Evolutionary conservation across 78 protist genomes (phyloP).

Genomic region (Paratrimastix pyriformis): DNA sequence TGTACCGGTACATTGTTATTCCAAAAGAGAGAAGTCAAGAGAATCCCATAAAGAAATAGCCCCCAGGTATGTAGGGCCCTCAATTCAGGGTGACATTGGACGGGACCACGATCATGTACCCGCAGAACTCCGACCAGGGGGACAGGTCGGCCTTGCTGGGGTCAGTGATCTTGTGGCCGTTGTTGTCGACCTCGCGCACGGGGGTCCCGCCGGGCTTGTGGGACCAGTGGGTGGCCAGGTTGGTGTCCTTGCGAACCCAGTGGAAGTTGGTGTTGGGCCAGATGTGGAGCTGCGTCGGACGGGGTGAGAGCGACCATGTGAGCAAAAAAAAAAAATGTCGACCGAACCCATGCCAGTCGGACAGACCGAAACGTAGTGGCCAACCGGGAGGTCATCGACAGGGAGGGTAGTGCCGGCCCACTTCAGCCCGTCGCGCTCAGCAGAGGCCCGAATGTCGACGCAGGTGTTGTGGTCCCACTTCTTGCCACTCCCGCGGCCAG

Average conservation of each 20-base stretch:
- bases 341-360: too few relatives aligned
- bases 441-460: neutral
- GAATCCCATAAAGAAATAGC: too few relatives aligned
- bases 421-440: conserved; percentile 4
- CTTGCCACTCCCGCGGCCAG: conserved; percentile 11
- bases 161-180: neutral
- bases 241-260: conserved; percentile 15
- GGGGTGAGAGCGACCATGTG: neutral
- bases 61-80: too few relatives aligned
- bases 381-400: neutral
- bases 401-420: neutral
- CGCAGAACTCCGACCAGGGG: conserved; percentile 12
- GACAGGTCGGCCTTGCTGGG: conserved; percentile 10
- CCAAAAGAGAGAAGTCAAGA: too few relatives aligned
- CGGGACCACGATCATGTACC: neutral
- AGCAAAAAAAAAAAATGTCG: too few relatives aligned
- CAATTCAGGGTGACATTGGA: neutral
- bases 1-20: too few relatives aligned
- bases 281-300: neutral
- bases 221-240: neutral
- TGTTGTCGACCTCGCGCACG: conserved; percentile 10
- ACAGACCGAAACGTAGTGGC: neutral
- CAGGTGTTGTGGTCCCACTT: neutral
- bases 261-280: conserved; percentile 23
- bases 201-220: conserved; percentile 18